phyloP scores from a whole-genome alignment of 1,139 yeast genomes.

The Wickerhamiella pararugosa region DNA sequence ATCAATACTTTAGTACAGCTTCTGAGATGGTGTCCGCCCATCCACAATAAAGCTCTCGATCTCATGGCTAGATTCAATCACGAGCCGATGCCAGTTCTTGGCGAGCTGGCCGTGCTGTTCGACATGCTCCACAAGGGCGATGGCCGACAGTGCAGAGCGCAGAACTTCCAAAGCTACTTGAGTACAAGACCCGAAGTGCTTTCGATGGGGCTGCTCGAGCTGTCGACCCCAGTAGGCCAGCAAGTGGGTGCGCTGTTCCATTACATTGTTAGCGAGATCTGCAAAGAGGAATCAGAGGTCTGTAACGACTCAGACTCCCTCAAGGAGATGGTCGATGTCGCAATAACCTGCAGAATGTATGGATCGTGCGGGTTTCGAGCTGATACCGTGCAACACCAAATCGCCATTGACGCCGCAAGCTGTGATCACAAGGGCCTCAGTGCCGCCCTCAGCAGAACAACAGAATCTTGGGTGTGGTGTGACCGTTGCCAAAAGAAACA shows the following conservation, averaged over 20 bases:
- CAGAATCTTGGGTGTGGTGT: conserved; percentile 37
- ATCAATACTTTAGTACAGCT: conserved; percentile 68
- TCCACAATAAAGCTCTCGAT: conserved; percentile 49
- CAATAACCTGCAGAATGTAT: conserved; percentile 9
- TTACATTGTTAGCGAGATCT: not conserved
- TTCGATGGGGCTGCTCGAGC: conserved; percentile 37
- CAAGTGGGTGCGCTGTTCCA: conserved; percentile 3
- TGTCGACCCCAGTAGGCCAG: conserved; percentile 22
- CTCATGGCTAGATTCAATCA: conserved; percentile 20
- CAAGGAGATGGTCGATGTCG: not conserved
- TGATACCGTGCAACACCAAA: not conserved
- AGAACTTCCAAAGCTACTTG: conserved; percentile 45
- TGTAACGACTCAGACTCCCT: not conserved
- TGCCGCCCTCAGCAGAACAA: conserved; percentile 14
- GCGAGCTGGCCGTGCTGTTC: conserved; percentile 75
- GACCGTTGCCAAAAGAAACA: conserved; percentile 37
- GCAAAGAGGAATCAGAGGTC: conserved; percentile 2
- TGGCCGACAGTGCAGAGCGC: conserved; percentile 55
- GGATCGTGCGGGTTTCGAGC: conserved; percentile 13
- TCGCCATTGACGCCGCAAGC: conserved; percentile 6
- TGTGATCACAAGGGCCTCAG: conserved; percentile 9
- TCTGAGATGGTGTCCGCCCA: conserved; percentile 60
- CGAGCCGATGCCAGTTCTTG: conserved; percentile 33
- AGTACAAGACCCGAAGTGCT: conserved; percentile 22
- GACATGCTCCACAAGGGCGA: conserved; percentile 82